Evolutionary conservation across 768 basidiomycete genomes (phyloP), one percentile per base, ranked within the genome.

Genomic region (Cubamyces lactineus): DNA sequence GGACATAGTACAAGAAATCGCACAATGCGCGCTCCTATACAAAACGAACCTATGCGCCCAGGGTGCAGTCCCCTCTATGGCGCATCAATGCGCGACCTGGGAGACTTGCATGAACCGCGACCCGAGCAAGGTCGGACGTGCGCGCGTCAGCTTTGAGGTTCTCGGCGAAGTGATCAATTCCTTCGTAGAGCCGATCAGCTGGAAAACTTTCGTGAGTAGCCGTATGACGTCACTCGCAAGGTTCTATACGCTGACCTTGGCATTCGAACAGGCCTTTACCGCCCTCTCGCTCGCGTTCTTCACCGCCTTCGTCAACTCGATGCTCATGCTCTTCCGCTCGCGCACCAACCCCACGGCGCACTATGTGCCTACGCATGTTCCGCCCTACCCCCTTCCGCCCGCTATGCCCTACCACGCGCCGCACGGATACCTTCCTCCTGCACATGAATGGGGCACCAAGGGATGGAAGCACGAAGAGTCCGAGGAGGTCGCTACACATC

Each of bases 111-210:
- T 97, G 96, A 88, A 91, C 75, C 88, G 92, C 61, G 96, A 98
- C 79, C 94, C 96, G 56, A 86, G 87, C 21, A 87, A 89, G 42
- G 85, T 96, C 43, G 94, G 94, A 1, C 90, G 94, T 60, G 92
- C 94, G 61, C 87, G 85, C 69, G 89, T 99, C 66, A 88, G 91
- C 46, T 94, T 96, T 59, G 94, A 98, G 80, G 86, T 97, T 59
- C 88, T 98, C 74, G 96, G 94, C 54, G 96, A 97, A 71, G 91
- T 98, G 45, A 88, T 98, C 63, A 97, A 98, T 72, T 88, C 93
- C 1, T 99, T 99, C 71, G 92, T 98, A 13, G 96, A 99, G 71
- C 91, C 91, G 51, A 96, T 99, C 76, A 94, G 91, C 73, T 98
- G 95, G 94, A 97, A 96, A 78, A 95, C 95, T 12, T 77, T 98